Percentiles rank a stretch among this genome's conserved stretches.
Conservation (phyloP, 2,329 filamentous ascomycete species). For the Helotiales sp. region DNA sequence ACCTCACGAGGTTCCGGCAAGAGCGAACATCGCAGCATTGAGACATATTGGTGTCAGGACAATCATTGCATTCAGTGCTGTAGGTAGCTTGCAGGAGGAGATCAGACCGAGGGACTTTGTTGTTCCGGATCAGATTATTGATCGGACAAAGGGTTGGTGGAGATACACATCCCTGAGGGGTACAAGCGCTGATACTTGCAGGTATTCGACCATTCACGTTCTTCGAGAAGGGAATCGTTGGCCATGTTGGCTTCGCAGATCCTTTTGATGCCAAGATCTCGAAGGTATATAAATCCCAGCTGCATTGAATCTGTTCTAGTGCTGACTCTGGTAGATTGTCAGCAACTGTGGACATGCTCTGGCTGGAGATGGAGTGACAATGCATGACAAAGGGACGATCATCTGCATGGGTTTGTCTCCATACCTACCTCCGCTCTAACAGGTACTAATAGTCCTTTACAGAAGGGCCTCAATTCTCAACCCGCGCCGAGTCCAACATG, state of each 20-base stretch:
- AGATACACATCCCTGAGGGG: neutral
- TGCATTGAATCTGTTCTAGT: neutral
- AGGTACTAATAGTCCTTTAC: constrained; percentile 12
- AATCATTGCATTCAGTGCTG: constrained; percentile 92
- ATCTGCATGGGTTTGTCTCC: constrained; percentile 80
- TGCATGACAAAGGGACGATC: constrained; percentile 83
- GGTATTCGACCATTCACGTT: constrained; percentile 89
- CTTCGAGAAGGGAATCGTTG: constrained; percentile 89
- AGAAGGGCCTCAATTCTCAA: constrained; percentile 99
- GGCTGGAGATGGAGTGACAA: constrained; percentile 77
- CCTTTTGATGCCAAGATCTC: constrained; percentile 84
- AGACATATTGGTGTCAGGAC: constrained; percentile 85
- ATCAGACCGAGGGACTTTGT: constrained; percentile 97
- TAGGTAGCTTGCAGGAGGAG: constrained; percentile 87
- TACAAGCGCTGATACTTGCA: constrained; percentile 3
- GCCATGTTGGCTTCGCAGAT: constrained; percentile 93
- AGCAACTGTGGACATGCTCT: constrained; percentile 72
- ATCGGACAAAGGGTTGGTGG: constrained; percentile 77
- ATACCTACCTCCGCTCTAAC: too few species aligned
- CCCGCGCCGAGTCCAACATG: constrained; percentile 90
- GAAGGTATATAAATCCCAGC: constrained; percentile 36
- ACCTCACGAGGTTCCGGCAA: constrained; percentile 91
- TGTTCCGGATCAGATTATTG: constrained; percentile 93
- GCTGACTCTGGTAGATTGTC: constrained; percentile 53
- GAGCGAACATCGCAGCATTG: constrained; percentile 97